phyloP scores from a whole-genome alignment of 257 asterid genomes.

The Primulina huaijiensis region DNA sequence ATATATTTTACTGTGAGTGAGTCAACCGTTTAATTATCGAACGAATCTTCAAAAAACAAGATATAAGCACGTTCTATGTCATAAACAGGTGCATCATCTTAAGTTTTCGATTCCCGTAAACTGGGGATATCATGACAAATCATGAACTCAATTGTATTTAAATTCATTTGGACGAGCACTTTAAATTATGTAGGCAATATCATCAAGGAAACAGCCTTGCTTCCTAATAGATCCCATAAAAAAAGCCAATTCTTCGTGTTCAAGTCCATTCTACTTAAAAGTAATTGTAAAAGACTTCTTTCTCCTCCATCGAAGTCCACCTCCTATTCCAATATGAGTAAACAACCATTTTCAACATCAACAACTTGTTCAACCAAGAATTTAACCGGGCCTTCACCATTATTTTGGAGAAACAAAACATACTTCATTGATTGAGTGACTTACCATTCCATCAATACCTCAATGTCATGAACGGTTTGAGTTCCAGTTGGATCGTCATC shows the following conservation, averaged over 20 bases:
- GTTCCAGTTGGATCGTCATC: constrained; percentile 99
- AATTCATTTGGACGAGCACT: not conserved
- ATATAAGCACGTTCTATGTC: not conserved
- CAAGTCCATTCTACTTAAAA: not conserved
- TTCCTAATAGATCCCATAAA: not conserved
- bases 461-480: constrained; percentile 93
- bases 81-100: not conserved
- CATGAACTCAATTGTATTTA: not conserved
- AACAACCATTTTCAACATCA: constrained; percentile 12
- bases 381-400: not conserved
- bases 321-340: constrained; percentile 16
- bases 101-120: not conserved
- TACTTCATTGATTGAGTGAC: constrained; percentile 27
- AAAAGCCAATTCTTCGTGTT: not conserved
- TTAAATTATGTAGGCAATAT: constrained; percentile 11
- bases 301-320: constrained; percentile 4
- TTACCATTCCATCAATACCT: constrained; percentile 96
- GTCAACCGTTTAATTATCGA: not conserved
- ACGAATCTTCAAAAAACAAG: not conserved
- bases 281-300: not conserved
- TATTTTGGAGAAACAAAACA: constrained; percentile 7
- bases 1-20: not conserved
- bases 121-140: not conserved
- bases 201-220: constrained; percentile 1
- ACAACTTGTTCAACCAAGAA: not conserved